phyloP scores from a whole-genome alignment of 208 protist genomes.

The Trypanosoma conorhini region DNA sequence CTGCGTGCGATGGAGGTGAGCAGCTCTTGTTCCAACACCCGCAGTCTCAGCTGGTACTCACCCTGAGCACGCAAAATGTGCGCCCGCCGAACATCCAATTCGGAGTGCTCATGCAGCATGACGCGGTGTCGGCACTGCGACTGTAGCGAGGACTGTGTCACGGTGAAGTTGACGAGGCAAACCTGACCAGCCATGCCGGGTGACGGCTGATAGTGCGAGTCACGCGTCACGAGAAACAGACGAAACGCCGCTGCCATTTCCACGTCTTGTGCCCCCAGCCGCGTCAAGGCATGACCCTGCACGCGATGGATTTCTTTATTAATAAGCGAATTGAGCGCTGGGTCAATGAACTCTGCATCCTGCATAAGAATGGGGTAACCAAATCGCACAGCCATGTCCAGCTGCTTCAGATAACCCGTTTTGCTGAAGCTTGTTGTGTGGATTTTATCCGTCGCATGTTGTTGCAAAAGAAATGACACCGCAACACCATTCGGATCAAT shows the following conservation, averaged over 20 bases:
- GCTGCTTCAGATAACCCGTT: slow-evolving; percentile 96
- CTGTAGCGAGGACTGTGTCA: slow-evolving; percentile 96
- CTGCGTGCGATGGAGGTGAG: slow-evolving; percentile 93
- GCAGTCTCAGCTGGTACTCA: slow-evolving; percentile 94
- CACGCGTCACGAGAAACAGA: slow-evolving; percentile 97
- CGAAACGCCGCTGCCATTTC: slow-evolving; percentile 97
- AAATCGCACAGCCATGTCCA: slow-evolving; percentile 98
- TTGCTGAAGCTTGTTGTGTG: slow-evolving; percentile 97
- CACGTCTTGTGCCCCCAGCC: slow-evolving; percentile 97
- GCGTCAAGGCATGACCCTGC: slow-evolving; percentile 95
- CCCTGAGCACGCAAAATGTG: slow-evolving; percentile 95
- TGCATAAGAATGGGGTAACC: slow-evolving; percentile 99
- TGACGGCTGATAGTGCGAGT: slow-evolving; percentile 94
- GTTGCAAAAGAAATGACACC: slow-evolving; percentile 89
- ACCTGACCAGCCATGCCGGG: slow-evolving; percentile 96
- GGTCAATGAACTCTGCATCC: slow-evolving; percentile 99
- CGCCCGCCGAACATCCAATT: slow-evolving; percentile 93
- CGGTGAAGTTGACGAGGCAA: slow-evolving; percentile 99
- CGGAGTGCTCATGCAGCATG: slow-evolving; percentile 94
- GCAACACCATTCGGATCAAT: slow-evolving; percentile 99
- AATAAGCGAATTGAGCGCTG: slow-evolving; percentile 98
- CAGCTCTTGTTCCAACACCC: slow-evolving; percentile 96
- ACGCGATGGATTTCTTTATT: slow-evolving; percentile 96
- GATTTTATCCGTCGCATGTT: slow-evolving; percentile 85
- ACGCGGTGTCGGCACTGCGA: slow-evolving; percentile 95